Conservation (phyloP, 306 rosid genomes). For the Carpinus fangiana region DNA sequence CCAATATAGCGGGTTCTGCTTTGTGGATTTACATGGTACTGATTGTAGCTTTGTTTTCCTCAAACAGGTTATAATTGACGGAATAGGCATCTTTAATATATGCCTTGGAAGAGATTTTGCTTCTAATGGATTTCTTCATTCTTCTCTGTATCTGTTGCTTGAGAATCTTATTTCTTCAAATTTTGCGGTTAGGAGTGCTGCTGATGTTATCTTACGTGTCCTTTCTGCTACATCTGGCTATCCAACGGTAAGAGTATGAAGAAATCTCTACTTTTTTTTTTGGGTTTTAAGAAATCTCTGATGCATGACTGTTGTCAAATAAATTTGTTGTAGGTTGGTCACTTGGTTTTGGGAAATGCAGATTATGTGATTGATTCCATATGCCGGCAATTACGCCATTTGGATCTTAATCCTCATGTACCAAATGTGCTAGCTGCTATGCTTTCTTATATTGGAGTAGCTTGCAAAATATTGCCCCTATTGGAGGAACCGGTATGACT, state of each 20-base stretch:
- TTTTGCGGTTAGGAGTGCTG: conserved; percentile 67
- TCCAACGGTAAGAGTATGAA: conserved; percentile 55
- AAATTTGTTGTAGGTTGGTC: conserved; percentile 66
- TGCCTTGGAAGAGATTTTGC: conserved; percentile 79
- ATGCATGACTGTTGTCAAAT: conserved; percentile 13
- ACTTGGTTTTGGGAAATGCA: conserved; percentile 77
- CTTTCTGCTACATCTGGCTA: conserved; percentile 64
- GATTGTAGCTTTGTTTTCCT: conserved; percentile 36
- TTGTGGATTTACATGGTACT: conserved; percentile 21
- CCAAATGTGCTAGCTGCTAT: conserved; percentile 86
- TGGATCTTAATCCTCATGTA: conserved; percentile 78
- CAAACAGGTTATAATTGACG: conserved; percentile 88
- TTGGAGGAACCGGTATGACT: conserved; percentile 83
- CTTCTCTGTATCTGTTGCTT: conserved; percentile 84
- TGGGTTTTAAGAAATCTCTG: not conserved
- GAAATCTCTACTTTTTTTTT: conserved; percentile 7
- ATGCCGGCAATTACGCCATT: conserved; percentile 83
- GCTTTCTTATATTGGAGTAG: conserved; percentile 90
- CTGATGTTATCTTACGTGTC: conserved; percentile 69
- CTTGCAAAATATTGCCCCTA: conserved; percentile 81
- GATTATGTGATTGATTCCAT: conserved; percentile 93
- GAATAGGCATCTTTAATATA: conserved; percentile 75
- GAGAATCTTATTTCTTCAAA: conserved; percentile 82
- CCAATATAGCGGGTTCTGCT: conserved; percentile 12
- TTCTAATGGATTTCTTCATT: conserved; percentile 87